phyloP scores from a whole-genome alignment of 306 rosid genomes.

The Inga oerstediana region DNA sequence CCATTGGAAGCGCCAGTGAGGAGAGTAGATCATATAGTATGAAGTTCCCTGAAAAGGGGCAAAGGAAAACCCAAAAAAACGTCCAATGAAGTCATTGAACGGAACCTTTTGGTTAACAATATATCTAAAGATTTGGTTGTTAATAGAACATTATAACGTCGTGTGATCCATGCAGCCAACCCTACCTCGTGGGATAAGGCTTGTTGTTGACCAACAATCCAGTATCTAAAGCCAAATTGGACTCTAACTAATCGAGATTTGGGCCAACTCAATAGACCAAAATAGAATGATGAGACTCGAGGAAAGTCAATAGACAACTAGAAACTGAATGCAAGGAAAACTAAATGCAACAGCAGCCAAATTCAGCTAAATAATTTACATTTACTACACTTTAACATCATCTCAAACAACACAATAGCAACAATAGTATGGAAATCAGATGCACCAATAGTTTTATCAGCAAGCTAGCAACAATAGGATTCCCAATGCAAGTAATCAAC shows the following conservation, averaged over 20 bases:
- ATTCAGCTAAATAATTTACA: conserved; percentile 50
- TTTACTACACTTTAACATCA: conserved; percentile 12
- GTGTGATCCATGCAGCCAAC: too few relatives aligned
- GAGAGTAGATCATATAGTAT: too few relatives aligned
- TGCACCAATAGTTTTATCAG: conserved; percentile 1
- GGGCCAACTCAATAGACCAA: background rate
- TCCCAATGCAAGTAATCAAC: conserved; percentile 16
- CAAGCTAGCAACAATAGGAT: conserved; percentile 8
- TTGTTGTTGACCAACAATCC: background rate
- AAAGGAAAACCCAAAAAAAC: too few relatives aligned
- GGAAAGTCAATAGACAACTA: background rate
- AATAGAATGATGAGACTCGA: background rate
- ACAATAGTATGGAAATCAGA: background rate
- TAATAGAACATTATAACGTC: too few relatives aligned
- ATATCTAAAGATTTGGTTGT: too few relatives aligned
- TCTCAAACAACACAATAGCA: conserved; percentile 28
- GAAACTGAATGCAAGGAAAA: conserved; percentile 27
- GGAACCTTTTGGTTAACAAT: too few relatives aligned
- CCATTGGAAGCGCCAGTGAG: too few relatives aligned
- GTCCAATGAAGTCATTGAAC: too few relatives aligned
- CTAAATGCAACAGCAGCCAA: conserved; percentile 54
- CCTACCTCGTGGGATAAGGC: too few relatives aligned
- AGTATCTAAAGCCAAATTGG: background rate
- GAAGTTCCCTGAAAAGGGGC: too few relatives aligned
- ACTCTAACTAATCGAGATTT: background rate